Percentiles rank a stretch among this genome's conserved stretches.
These are phyloP conservation scores for Diaporthe aspalathi DNA, from an alignment of 2,329 filamentous ascomycete species.

Conservation along the genomic window DNA sequence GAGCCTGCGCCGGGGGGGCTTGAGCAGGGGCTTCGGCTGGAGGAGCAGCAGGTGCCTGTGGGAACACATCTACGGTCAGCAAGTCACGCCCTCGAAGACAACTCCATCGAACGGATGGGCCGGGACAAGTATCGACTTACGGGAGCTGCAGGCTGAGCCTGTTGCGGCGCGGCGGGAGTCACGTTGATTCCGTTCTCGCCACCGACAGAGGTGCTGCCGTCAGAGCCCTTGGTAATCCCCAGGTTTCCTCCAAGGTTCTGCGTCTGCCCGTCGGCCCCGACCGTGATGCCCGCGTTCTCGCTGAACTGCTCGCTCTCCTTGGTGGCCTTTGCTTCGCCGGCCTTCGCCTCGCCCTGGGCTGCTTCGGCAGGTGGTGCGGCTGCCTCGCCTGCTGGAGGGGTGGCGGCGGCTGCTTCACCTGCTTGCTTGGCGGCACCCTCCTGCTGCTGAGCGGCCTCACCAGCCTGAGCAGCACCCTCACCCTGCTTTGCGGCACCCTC, in stretches of 20 bases:
- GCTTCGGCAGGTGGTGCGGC: conserved; percentile 4
- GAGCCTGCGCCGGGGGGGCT: neutral
- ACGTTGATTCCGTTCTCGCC: conserved; percentile 38
- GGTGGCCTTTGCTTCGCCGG: conserved; percentile 32
- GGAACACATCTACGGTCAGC: neutral
- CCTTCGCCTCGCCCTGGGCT: conserved; percentile 4
- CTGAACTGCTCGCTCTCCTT: conserved; percentile 38
- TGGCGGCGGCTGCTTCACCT: neutral
- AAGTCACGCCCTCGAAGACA: no score
- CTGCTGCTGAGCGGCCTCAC: neutral
- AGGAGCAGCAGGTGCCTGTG: conserved; percentile 1
- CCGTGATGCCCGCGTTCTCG: conserved; percentile 37
- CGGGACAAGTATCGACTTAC: neutral
- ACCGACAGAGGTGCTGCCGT: conserved; percentile 37
- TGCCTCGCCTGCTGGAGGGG: conserved; percentile 4
- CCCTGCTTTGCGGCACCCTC: neutral
- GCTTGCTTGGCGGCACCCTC: neutral
- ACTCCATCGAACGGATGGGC: neutral
- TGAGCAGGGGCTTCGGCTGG: conserved; percentile 11
- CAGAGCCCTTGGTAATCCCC: conserved; percentile 36
- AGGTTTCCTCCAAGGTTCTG: conserved; percentile 38
- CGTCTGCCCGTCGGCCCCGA: conserved; percentile 32
- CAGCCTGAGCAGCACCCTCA: neutral
- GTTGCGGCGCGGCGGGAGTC: conserved; percentile 8
- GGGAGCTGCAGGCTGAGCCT: conserved; percentile 1